phyloP scores from a whole-genome alignment of 352 stramenopile species.

The Achlya hypogyna region DNA sequence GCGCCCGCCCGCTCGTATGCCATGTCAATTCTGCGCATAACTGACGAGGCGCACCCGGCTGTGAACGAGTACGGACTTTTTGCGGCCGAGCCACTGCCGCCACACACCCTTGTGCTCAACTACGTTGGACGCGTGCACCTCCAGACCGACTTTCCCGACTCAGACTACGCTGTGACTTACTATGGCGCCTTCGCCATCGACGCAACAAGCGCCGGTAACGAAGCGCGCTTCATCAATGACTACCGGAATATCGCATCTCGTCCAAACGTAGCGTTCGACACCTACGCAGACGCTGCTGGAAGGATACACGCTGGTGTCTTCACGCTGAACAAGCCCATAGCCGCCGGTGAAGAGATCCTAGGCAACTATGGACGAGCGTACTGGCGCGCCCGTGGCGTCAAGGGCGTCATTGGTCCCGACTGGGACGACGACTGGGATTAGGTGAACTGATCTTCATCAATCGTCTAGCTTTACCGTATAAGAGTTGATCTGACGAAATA shows the following conservation, averaged over 20 bases:
- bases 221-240: constrained; percentile 18
- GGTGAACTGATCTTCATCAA: not conserved
- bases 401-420: constrained; percentile 2
- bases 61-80: constrained; percentile 6
- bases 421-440: constrained; percentile 14
- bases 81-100: not conserved
- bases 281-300: not conserved
- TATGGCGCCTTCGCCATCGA: constrained; percentile 4
- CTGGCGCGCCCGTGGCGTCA: constrained; percentile 2
- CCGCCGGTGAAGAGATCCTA: constrained; percentile 6
- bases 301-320: constrained; percentile 2
- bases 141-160: constrained; percentile 4
- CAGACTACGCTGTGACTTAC: constrained; percentile 16
- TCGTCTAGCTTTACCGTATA: not conserved
- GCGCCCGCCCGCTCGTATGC: not conserved
- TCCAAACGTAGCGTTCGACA: constrained; percentile 14
- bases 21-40: not conserved
- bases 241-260: constrained; percentile 13
- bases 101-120: constrained; percentile 7
- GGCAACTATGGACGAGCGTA: constrained; percentile 14
- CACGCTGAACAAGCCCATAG: constrained; percentile 1
- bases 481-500: too few relatives aligned
- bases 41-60: not conserved
- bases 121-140: constrained; percentile 13
- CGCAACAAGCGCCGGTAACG: not conserved